phyloP scores from a whole-genome alignment of 208 protist species.

The Leishmania braziliensis region DNA sequence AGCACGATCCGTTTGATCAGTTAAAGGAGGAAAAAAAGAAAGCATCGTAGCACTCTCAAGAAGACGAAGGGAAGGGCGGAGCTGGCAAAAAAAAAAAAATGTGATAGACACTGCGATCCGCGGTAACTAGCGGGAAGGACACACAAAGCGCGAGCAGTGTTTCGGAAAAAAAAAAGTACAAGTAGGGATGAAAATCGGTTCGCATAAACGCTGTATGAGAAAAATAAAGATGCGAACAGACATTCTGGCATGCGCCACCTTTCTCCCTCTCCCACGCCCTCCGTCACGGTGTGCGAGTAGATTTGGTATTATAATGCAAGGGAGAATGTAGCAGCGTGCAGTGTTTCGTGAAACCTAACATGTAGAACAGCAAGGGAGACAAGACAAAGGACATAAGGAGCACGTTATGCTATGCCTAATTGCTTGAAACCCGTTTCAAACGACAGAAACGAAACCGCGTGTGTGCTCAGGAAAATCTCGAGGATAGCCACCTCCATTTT shows the following conservation, averaged over 20 bases:
- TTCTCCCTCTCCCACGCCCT: neutral
- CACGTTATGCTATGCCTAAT: constrained; percentile 17
- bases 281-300: neutral
- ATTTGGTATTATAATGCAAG: neutral
- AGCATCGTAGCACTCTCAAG: neutral
- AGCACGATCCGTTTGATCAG: neutral
- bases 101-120: neutral
- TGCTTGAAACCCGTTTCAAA: constrained; percentile 12
- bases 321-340: neutral
- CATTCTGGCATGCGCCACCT: neutral
- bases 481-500: neutral
- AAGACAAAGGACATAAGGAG: constrained; percentile 15
- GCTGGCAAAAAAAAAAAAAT: neutral
- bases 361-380: neutral
- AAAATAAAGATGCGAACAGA: neutral
- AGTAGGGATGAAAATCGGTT: neutral
- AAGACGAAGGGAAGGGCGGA: neutral
- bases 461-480: neutral
- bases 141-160: neutral
- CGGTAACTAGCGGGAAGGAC: too few species aligned
- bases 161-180: neutral
- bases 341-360: neutral
- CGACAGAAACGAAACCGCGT: neutral
- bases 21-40: constrained; percentile 1
- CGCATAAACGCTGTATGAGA: neutral